Conservation (phyloP, 495 filamentous ascomycete species). For the Aspergillus biplanus region DNA sequence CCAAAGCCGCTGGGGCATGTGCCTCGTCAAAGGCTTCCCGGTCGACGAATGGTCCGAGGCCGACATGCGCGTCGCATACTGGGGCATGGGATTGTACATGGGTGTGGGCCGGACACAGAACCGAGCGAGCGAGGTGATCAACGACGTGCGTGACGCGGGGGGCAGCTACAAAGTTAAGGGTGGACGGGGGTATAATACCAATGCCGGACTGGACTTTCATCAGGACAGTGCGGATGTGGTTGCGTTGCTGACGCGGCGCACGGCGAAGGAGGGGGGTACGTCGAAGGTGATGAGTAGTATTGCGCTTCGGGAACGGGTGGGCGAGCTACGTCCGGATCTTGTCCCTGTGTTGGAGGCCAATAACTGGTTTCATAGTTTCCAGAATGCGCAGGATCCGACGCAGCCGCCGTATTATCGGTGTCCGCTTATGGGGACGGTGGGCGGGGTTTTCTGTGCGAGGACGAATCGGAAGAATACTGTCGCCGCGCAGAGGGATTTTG, state of each 20-base stretch:
- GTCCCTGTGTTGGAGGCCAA: neutral
- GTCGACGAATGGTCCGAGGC: neutral
- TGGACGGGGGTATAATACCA: conserved; percentile 1
- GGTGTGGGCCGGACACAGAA: neutral
- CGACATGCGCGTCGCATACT: neutral
- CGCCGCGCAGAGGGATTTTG: neutral
- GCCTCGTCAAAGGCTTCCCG: neutral
- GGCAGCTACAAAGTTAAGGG: conserved; percentile 2
- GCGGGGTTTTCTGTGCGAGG: neutral
- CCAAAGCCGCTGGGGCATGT: conserved; percentile 1
- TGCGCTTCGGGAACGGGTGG: neutral
- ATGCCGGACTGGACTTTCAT: neutral
- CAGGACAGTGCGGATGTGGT: neutral
- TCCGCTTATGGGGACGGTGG: neutral
- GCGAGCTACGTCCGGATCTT: neutral
- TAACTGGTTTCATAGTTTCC: neutral
- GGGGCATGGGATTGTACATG: neutral
- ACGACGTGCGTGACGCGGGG: neutral
- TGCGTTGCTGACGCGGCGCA: neutral
- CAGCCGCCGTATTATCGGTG: neutral
- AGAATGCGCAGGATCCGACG: neutral
- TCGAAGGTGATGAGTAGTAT: neutral
- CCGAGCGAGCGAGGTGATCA: neutral
- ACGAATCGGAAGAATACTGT: neutral
- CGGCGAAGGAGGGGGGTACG: neutral